phyloP scores from a whole-genome alignment of 23 red algal species.

The Pyropia yezoensis region DNA sequence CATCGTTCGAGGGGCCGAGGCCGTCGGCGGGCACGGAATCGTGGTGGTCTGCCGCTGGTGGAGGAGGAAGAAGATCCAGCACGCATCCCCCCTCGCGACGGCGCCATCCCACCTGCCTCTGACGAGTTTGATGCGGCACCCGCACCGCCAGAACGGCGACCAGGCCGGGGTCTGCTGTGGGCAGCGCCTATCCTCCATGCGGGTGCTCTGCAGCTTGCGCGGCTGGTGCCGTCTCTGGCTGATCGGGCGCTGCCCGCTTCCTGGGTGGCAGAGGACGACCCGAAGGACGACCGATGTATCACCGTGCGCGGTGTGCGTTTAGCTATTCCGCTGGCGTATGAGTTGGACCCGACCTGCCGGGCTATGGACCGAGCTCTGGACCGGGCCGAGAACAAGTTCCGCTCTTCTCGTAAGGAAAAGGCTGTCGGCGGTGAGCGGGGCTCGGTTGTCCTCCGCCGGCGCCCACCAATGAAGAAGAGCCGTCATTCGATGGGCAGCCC shows the following conservation, averaged over 20 bases:
- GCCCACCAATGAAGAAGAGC: constrained; percentile 30
- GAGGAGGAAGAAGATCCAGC: too few species aligned
- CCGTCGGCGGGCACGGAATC: too few species aligned
- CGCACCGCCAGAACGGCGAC: constrained; percentile 13
- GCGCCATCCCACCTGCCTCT: too few species aligned
- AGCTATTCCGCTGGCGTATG: constrained; percentile 41
- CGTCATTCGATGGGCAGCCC: neutral
- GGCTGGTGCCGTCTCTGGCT: constrained; percentile 23
- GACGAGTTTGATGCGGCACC: constrained; percentile 37
- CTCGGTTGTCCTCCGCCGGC: constrained; percentile 17
- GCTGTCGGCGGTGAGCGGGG: constrained; percentile 74
- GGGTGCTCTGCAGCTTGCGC: constrained; percentile 45
- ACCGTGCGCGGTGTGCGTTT: constrained; percentile 40
- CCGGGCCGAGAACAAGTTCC: constrained; percentile 52
- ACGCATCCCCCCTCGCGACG: too few species aligned
- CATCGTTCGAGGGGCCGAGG: too few species aligned
- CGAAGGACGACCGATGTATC: constrained; percentile 26
- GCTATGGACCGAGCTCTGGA: constrained; percentile 59
- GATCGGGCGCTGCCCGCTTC: constrained; percentile 23
- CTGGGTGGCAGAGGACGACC: constrained; percentile 49
- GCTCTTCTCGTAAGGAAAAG: constrained; percentile 54
- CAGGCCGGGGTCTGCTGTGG: constrained; percentile 10
- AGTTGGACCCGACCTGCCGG: constrained; percentile 34
- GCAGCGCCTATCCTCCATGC: constrained; percentile 31
- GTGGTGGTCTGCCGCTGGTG: too few species aligned